Evolutionary conservation across 129 eudicot species (phyloP), one percentile per base, ranked within the genome.

Genomic region (Mikania micrantha): DNA sequence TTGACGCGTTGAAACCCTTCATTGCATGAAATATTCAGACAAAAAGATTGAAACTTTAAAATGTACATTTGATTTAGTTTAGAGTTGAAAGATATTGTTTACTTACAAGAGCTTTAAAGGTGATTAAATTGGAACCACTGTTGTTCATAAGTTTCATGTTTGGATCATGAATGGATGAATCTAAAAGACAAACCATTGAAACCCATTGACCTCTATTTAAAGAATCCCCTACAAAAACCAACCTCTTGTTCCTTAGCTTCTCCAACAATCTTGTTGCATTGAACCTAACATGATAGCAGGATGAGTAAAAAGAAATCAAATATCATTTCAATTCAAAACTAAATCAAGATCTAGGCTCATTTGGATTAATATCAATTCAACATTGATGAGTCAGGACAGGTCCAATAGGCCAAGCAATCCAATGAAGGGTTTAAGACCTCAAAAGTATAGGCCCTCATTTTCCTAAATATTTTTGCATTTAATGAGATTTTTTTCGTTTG

Each of bases 181-280:
- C 88, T 24, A 86, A 68, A 12, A 90, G 70, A 75, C 96, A 90
- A 45, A 90, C 90, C 96, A 90, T 86, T 13, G 96, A 90, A n/a
- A 84, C 85, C 96, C 96, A 90, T 74, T 90, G 96, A 7, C 86
- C 86, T 69, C 96, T 84, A 78, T 86, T 90, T 58, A 90, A 27
- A 4, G 96, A 90, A 80, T 90, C 96, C 4, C 96, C 96, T 22
- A 90, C 95, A 62, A 79, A 90, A 25, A 89, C 83, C 65, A 89
- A 74, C 75, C 94, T 83, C 66, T 83, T 89, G 73, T 84, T 81
- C 80, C 96, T 90, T 62, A 90, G 74, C 64, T 67, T 82, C 83
- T 86, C 95, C 64, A 86, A 68, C 56, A 90, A 66, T 69, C 77
- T 79, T 52, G 88, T 86, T 78, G 83, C 90, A 63, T 83, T 84